Evolutionary conservation across 1,284 basidiomycete species (phyloP).

Genomic region (Rhizopogon hawkerae): DNA sequence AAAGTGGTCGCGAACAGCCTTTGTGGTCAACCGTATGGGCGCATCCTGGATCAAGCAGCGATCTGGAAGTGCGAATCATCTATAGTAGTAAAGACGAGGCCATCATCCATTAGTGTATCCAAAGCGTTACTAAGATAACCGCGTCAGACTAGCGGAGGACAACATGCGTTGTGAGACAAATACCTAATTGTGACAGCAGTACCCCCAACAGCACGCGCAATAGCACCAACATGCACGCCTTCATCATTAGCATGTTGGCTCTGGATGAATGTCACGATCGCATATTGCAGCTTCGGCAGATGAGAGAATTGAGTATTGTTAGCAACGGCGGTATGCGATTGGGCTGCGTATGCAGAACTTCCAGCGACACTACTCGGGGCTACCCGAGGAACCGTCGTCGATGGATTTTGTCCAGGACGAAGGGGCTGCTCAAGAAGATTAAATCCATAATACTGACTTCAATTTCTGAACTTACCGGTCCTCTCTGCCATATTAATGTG

Average conservation of each 20-base stretch:
- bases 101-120: constrained; percentile 61
- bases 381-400: constrained; percentile 12
- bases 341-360: constrained; percentile 24
- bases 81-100: constrained; percentile 58
- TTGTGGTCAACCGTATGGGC: not conserved
- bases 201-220: constrained; percentile 42
- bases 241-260: constrained; percentile 36
- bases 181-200: constrained; percentile 44
- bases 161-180: constrained; percentile 10
- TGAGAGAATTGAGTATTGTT: constrained; percentile 42
- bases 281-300: constrained; percentile 53
- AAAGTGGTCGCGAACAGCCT: too few relatives aligned
- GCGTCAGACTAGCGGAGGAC: not conserved
- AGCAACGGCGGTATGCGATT: constrained; percentile 13
- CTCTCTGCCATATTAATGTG: constrained; percentile 40
- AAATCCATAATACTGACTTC: constrained; percentile 2
- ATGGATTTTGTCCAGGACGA: constrained; percentile 19
- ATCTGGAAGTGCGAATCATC: constrained; percentile 56
- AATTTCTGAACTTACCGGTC: constrained; percentile 30
- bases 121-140: constrained; percentile 45
- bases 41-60: constrained; percentile 11
- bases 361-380: constrained; percentile 10
- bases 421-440: constrained; percentile 17
- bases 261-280: constrained; percentile 56
- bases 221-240: constrained; percentile 56